Percentiles rank a stretch among this genome's conserved stretches.
phyloP scores from a whole-genome alignment of 257 asterid species.

The Oldenlandia corymbosa region DNA sequence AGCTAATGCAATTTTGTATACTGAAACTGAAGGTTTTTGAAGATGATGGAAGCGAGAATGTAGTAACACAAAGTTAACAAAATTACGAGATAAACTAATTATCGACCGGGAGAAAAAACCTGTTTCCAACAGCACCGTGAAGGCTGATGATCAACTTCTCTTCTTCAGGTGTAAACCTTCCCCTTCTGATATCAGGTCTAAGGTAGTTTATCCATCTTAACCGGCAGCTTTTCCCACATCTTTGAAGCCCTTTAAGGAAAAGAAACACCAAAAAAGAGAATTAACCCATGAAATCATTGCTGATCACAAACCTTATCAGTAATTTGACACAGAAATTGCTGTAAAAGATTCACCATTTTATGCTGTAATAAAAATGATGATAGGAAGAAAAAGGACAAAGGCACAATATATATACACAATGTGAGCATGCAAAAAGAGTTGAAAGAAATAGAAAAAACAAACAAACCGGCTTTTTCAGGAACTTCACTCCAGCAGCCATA shows the following conservation, averaged over 20 bases:
- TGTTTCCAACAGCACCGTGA: conserved; percentile 92
- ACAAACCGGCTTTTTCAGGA: conserved; percentile 88
- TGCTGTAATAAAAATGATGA: no score
- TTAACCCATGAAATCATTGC: no score
- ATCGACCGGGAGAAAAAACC: conserved; percentile 54
- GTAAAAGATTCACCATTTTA: no score
- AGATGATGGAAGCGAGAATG: no score
- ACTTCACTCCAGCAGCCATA: conserved; percentile 99
- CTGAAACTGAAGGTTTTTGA: no score
- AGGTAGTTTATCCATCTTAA: conserved; percentile 92
- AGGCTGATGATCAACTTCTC: conserved; percentile 84
- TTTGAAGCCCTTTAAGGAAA: conserved; percentile 67
- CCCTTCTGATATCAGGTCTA: conserved; percentile 90
- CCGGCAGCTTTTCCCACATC: conserved; percentile 94
- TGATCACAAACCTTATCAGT: no score
- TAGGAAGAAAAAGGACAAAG: not conserved
- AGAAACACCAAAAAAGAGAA: not conserved
- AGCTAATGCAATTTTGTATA: no score
- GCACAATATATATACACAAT: not conserved
- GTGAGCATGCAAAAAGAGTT: not conserved
- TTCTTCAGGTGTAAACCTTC: conserved; percentile 80
- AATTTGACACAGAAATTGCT: no score
- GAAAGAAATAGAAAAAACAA: not conserved
- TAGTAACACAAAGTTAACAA: no score
- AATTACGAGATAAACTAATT: no score